Percentiles rank a stretch among this genome's conserved stretches.
phyloP scores from a whole-genome alignment of 2,329 filamentous ascomycete species.

The Teratosphaeria zuluensis region DNA sequence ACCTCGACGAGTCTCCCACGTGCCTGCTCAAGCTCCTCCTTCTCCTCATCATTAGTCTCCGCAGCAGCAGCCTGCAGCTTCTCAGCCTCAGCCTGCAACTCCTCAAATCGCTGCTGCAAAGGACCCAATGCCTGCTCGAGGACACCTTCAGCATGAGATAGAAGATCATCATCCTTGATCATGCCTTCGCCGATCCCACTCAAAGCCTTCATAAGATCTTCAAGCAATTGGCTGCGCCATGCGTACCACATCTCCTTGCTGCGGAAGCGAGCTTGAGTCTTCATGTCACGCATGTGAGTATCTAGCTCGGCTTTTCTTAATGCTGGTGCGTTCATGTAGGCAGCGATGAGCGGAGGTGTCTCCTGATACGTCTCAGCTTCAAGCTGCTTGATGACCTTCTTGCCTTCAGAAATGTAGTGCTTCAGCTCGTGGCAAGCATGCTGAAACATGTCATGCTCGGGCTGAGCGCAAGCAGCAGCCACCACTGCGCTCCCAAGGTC shows the following conservation, averaged over 20 bases:
- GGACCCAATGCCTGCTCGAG: constrained; percentile 59
- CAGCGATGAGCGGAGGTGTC: constrained; percentile 81
- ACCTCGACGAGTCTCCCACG: constrained; percentile 57
- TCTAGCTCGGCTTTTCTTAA: constrained; percentile 84
- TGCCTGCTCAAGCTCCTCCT: constrained; percentile 64
- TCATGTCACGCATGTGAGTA: constrained; percentile 94
- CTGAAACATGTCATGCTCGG: constrained; percentile 89
- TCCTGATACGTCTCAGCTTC: constrained; percentile 81
- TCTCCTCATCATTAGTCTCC: constrained; percentile 70
- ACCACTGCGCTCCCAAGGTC: constrained; percentile 69
- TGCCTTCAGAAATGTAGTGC: constrained; percentile 89
- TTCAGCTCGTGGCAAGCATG: constrained; percentile 92
- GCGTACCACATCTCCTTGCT: constrained; percentile 98
- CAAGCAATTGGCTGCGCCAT: constrained; percentile 83
- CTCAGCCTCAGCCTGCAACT: constrained; percentile 54
- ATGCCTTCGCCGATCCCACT: constrained; percentile 67
- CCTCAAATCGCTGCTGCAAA: constrained; percentile 51
- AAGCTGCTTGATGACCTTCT: constrained; percentile 80
- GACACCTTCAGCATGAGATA: constrained; percentile 59
- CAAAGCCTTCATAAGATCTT: constrained; percentile 73
- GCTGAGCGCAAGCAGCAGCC: constrained; percentile 81
- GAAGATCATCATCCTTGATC: constrained; percentile 57
- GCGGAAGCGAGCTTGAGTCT: constrained; percentile 76
- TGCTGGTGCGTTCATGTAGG: constrained; percentile 77
- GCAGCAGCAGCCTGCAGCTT: constrained; percentile 58